A percentile compares a stretch with the other conserved stretches of the same genome.
Conservation (phyloP, 202 grass and related monocot genomes). For the Bolboschoenoplectus hybrid region DNA sequence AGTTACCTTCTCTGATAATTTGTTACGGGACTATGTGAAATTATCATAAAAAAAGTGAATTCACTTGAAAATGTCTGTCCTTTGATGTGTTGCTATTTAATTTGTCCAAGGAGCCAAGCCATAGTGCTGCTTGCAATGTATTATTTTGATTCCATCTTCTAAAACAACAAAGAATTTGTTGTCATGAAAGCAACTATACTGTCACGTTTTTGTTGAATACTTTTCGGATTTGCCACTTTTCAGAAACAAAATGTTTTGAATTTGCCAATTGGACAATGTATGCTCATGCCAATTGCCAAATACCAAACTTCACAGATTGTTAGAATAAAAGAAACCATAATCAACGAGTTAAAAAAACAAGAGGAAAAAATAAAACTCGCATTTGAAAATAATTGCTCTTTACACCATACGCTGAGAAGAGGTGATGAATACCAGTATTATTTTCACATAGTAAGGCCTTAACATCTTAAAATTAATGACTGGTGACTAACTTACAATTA, state of each 20-base stretch:
- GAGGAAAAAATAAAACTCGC: not conserved
- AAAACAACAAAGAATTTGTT: no score
- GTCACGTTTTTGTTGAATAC: not conserved
- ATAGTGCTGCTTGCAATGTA: no score
- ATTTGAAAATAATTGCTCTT: not conserved
- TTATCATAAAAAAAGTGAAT: not conserved
- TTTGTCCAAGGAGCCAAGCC: no score
- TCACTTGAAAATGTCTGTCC: not conserved
- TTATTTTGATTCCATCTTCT: no score
- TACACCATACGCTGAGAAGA: not conserved
- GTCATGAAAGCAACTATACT: not conserved
- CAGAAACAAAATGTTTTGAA: no score
- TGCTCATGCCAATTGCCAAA: not conserved
- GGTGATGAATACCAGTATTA: not conserved
- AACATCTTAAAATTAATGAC: conserved; percentile 2
- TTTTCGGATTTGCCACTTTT: no score
- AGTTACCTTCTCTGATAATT: not conserved
- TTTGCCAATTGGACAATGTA: not conserved
- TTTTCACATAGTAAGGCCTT: not conserved
- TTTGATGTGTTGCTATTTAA: no score
- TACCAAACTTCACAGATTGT: not conserved
- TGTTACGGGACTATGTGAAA: not conserved
- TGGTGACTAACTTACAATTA: not conserved
- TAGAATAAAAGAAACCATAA: not conserved
- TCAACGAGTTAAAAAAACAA: not conserved